Base-by-base conservation (phyloP, 1,284 basidiomycete genomes). In the Schizophyllum commune region DNA sequence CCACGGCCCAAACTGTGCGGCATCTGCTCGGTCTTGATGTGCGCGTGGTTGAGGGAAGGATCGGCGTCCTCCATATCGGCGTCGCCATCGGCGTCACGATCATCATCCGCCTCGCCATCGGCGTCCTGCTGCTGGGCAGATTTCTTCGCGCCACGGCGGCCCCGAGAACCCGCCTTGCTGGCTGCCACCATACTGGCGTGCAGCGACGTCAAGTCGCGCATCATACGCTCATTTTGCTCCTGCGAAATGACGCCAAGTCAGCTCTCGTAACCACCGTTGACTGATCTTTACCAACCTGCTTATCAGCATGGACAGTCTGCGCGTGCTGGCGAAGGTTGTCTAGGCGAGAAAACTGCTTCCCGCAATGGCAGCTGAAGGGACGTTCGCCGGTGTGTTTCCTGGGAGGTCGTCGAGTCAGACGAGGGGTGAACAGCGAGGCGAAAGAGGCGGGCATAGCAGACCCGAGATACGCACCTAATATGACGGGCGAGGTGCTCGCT, bases 301-400 rank as follows among this genome's bases (percentile, higher is more conserved):
- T 39, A 71, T 97, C 94, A 27, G 94, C 88, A 70, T 98, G 96
- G 1, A 97, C 94, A 3, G 95, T 97, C 76, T 96, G 91, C 0
- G 95, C 92, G 74, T 98, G 96, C 71, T 98, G 96, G 56, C 96
- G 87, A 11, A 98, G 83, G 72, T 98, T 98, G 78, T 98, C 96
- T 70, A 98, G 88, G 22, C 96, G 88, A 17, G 94, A 96, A 72
- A 98, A 98, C 63, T 96, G 89, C 73, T 97, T 96, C 32, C 87
- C 85, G 77, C 96, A 98, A 71, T 98, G 95, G 72, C 96, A 98
- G 56, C 86, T 85, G 75, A 98, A 98, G 4, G 96, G 96, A 5
- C 94, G 85, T 72, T 98, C 96, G 63, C 96, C 96, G 17, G 96
- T 98, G 74, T 98, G 96, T 82, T 98, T 98, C 67, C 95, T 96